Evolutionary conservation across 2,329 filamentous ascomycete genomes (phyloP), one percentile per base, ranked within the genome.

Genomic region (Penicillium olsonii): DNA sequence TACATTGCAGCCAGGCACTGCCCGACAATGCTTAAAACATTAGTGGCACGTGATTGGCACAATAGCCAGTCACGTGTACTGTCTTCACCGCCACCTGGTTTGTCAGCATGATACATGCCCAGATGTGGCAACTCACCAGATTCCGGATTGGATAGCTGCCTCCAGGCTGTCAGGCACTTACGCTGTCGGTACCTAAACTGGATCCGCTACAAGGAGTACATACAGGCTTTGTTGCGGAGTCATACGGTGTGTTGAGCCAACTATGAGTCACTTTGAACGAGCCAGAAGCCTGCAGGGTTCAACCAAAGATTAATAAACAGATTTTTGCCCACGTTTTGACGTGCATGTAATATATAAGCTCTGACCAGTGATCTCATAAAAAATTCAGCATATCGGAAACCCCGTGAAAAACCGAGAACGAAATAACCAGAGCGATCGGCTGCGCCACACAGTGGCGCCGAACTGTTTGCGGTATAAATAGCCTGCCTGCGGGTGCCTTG

Each of bases 401-500:
- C 38, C 54, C 53, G 50, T 22, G 20, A 31, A 19, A 50, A 46
- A 39, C 29, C 22, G 7, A 48, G 37, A 43, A 17, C 49, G 33
- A n/a, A 4, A 11, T 31, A 14, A 11, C 29, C 14, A 44, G 38
- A 49, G 45, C 42, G 20, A 20, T 31, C 12, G 12, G 4, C 49
- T 53, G 53, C 54, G 54, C 54, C 54, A 57, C 54, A 34, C 22
- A 31, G 54, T 57, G 54, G 54, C 54, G 54, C 43, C 34, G 34
- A 22, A 45, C 35, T 31, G 42, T 14, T 45, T 35, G 15, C 37
- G 22, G 48, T 47, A 50, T 51, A 51, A 50, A 46, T 42, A 46
- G 37, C 24, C 29, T 41, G 42, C 56, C 33, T 44, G 44, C 56
- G 45, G 60, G 44, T 63, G 60, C 60, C 59, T 66, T 62, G 57